Evolutionary conservation across 495 filamentous ascomycete genomes (phyloP).

Genomic region (Glarea lozoyensis): DNA sequence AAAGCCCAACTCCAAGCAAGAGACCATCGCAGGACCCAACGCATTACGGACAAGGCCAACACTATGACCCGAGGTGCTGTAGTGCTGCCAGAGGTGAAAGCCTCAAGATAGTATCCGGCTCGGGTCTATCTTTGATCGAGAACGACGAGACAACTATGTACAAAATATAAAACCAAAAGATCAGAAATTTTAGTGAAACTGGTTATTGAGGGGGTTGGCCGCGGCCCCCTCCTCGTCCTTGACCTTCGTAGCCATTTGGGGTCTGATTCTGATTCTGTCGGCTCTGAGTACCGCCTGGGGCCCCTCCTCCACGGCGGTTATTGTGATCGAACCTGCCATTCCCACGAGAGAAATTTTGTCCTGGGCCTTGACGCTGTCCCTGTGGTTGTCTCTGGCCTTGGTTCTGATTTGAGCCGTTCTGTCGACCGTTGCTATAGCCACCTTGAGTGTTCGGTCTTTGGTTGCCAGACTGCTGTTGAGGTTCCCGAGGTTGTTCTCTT

Average conservation of each 20-base stretch:
- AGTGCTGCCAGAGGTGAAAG: conserved; percentile 5
- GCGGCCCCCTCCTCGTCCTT: conserved; percentile 32
- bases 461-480: conserved; percentile 19
- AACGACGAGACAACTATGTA: conserved; percentile 21
- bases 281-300: conserved; percentile 23
- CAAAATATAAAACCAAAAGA: conserved; percentile 15
- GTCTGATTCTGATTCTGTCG: no score
- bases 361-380: conserved; percentile 23
- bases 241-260: conserved; percentile 32
- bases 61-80: background rate
- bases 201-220: conserved; percentile 27
- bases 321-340: conserved; percentile 28
- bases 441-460: conserved; percentile 11
- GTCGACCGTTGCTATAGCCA: conserved; percentile 15
- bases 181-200: background rate
- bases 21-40: conserved; percentile 5
- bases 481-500: conserved; percentile 23
- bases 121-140: conserved; percentile 19
- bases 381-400: conserved; percentile 33
- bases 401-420: conserved; percentile 13
- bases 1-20: conserved; percentile 8
- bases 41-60: background rate
- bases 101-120: conserved; percentile 7
- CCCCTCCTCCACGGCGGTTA: conserved; percentile 26
- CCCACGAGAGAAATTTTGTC: conserved; percentile 14